Evolutionary conservation across 768 basidiomycete species (phyloP), one percentile per base, ranked within the genome.

Genomic region (Serendipita sp.): DNA sequence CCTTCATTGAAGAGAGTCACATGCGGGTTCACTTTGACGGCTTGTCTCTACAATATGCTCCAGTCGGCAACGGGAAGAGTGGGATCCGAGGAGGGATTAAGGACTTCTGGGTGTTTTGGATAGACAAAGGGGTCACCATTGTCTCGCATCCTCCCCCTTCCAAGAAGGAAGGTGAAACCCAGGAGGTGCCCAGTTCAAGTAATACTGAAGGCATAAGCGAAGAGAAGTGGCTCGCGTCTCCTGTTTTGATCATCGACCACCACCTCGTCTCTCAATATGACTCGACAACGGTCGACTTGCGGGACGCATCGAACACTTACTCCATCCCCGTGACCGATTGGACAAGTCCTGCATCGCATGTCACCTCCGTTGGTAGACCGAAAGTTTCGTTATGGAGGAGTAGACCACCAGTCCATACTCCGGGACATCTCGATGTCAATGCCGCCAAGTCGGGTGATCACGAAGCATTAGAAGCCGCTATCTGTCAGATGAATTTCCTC

Each of bases 201-300:
- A 28, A 52, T 15, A 23, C 34, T 3, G 47, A 47, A 28, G 63
- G 35, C 8, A 8, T 2, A 5, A 41, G 13, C 13, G 13, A 41
- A 13, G 48, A 70, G 23, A 63, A 18, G n/a, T 67, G 65, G 65
- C 36, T 66, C 10, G 65, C 84, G 30, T 78, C 80, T 13, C 91
- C 91, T 11, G 74, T 95, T 48, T 70, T 95, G 16, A 80, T 92
- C 56, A 84, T 83, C 8, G 92, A 94, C 70, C 79, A 78, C n/a
- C 73, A 82, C 67, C 80, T 94, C 16, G 71, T 76, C 13, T 73
- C 73, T 3, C 86, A 88, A 66, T 87, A 88, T 72, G 68, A 77
- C 41, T 8, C 56, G 8, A 8, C 10, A 8, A 35, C 16, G 5
- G n/a, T 51, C 18, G 48, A 51, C 8, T 8, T 51, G 8, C n/a